Base-by-base conservation (phyloP, 1,284 basidiomycete species). In the Ustilago xerochloae region DNA sequence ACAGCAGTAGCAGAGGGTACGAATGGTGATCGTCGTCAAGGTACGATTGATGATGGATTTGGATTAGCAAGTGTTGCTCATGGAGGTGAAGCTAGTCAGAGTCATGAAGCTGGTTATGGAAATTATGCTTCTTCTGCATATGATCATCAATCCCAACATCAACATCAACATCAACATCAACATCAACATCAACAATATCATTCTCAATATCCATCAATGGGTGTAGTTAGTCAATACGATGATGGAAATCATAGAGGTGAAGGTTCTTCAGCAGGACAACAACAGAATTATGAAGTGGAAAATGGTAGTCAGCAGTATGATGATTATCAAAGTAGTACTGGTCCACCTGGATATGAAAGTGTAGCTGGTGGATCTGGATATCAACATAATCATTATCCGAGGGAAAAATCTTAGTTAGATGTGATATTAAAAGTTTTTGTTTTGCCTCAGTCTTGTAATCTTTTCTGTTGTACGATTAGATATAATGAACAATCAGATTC, bases 41-140 rank as follows among this genome's bases (percentile, higher is more conserved):
- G 65, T 16, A 76, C 73, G 16, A 22, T 74, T 10, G 78, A 79
- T 50, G 78, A 78, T 48, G 76, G 76, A 3, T 79, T 78, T 26
- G 77, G 77, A 16, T 52, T 79, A 18, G 62, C 73, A 6, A 63
- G 74, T 3, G 52, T 47, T 20, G 54, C 69, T 18, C 62, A 65
- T 35, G 55, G n/a, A n/a, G n/a, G n/a, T n/a, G n/a, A n/a, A n/a
- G 56, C 30, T 53, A 61, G 20, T 49, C 52, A 63, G 3, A 33
- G 22, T 8, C 63, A 55, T 29, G 56, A 64, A 8, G 16, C 41
- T 1, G 60, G 66, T 4, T 75, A 70, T 53, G 59, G 70, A 32
- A 55, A 66, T 9, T 71, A 75, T 47, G 55, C 67, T 0, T 63
- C 63, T 0, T 70, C 67, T 7, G 72, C 67, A 0, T 71, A 75